phyloP scores from a whole-genome alignment of 331 rosid genomes.

The Acacia concinna region DNA sequence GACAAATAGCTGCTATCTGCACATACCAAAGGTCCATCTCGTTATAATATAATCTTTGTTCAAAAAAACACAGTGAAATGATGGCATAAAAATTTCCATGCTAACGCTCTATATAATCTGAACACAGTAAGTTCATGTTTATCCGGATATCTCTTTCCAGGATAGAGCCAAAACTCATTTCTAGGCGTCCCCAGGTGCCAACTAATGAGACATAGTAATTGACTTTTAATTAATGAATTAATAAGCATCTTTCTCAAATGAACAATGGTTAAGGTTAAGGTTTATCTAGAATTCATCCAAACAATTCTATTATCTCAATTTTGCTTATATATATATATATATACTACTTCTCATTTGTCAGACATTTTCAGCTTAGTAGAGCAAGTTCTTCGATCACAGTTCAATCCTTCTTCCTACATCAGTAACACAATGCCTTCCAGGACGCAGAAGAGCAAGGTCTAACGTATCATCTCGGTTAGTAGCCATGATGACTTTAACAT shows the following conservation, averaged over 20 bases:
- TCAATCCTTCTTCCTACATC: background rate
- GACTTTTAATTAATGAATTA: background rate
- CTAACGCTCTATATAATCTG: background rate
- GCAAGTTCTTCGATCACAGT: background rate
- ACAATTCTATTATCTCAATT: background rate
- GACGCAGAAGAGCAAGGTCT: constrained; percentile 98
- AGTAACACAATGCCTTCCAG: constrained; percentile 89
- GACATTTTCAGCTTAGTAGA: background rate
- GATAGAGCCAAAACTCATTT: background rate
- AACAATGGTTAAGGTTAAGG: background rate
- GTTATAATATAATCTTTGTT: background rate
- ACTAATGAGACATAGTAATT: background rate
- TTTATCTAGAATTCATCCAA: background rate
- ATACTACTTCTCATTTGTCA: background rate
- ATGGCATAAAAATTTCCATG: background rate
- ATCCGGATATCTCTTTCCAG: background rate
- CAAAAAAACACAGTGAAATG: background rate
- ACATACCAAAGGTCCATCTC: constrained; percentile 20
- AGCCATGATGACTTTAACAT: constrained; percentile 98
- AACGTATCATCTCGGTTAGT: constrained; percentile 96
- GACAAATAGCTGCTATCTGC: constrained; percentile 95
- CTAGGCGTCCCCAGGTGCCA: background rate
- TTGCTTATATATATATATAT: background rate
- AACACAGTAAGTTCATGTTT: background rate
- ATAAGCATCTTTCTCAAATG: background rate